Evolutionary conservation across 768 basidiomycete genomes (phyloP).

Genomic region (Podaxis mareebaensis): DNA sequence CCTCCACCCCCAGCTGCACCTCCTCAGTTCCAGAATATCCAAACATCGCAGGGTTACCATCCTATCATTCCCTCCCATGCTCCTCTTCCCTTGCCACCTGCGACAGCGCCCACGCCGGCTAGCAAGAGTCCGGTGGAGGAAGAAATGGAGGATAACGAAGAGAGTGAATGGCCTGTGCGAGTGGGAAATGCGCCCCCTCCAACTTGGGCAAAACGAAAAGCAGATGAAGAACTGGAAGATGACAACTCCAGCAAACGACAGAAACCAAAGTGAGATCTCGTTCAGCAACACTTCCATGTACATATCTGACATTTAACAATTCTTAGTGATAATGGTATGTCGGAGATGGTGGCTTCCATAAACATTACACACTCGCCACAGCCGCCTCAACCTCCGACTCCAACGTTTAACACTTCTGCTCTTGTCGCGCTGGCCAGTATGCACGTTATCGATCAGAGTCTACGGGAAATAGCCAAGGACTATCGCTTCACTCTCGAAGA

Average conservation of each 20-base stretch:
- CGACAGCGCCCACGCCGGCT: slow-evolving; percentile 23
- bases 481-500: slow-evolving; percentile 75
- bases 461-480: slow-evolving; percentile 66
- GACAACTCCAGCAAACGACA: slow-evolving; percentile 41
- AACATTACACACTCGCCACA: not conserved
- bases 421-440: slow-evolving; percentile 42
- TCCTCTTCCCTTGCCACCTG: slow-evolving; percentile 20
- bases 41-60: slow-evolving; percentile 14
- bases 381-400: slow-evolving; percentile 11
- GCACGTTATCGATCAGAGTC: slow-evolving; percentile 67
- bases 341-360: slow-evolving; percentile 3
- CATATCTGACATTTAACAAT: not conserved
- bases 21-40: slow-evolving; percentile 9
- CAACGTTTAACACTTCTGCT: slow-evolving; percentile 30
- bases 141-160: slow-evolving; percentile 62
- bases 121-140: slow-evolving; percentile 57
- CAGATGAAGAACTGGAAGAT: slow-evolving; percentile 37
- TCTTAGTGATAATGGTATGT: slow-evolving; percentile 9
- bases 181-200: slow-evolving; percentile 67
- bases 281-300: not conserved
- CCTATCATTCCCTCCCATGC: slow-evolving; percentile 16
- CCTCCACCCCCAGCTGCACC: not conserved
- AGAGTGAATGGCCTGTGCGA: slow-evolving; percentile 68
- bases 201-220: slow-evolving; percentile 65
- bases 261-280: slow-evolving; percentile 39